A percentile compares a stretch with the other conserved stretches of the same genome.
These are phyloP conservation scores for Penicillium sp. DNA, from an alignment of 2,329 filamentous ascomycete species.

Conservation along the genomic window DNA sequence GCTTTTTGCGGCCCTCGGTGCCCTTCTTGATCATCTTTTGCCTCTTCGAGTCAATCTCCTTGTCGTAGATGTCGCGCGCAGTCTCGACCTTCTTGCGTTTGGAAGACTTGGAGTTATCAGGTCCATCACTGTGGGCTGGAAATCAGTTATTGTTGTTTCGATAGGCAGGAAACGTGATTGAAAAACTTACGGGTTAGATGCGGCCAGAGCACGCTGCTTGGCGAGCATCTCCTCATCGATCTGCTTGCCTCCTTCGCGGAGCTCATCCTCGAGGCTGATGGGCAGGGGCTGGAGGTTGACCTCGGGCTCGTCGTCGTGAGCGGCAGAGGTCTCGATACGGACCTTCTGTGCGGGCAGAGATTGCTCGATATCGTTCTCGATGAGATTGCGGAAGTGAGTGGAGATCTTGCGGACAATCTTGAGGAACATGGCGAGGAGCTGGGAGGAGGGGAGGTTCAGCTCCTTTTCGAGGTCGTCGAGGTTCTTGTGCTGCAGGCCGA, in stretches of 20 bases:
- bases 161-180: neutral
- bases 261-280: slow-evolving; percentile 72
- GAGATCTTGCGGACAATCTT: slow-evolving; percentile 91
- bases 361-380: slow-evolving; percentile 71
- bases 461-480: slow-evolving; percentile 79
- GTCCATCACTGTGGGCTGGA: slow-evolving; percentile 43
- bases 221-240: slow-evolving; percentile 68
- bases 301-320: slow-evolving; percentile 65
- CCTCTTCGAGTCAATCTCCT: slow-evolving; percentile 45
- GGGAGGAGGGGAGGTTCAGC: slow-evolving; percentile 68
- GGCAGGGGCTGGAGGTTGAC: slow-evolving; percentile 70
- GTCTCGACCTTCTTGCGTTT: slow-evolving; percentile 70
- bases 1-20: slow-evolving; percentile 39
- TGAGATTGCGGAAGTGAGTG: slow-evolving; percentile 70
- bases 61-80: slow-evolving; percentile 50
- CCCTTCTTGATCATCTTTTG: slow-evolving; percentile 48
- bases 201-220: slow-evolving; percentile 84
- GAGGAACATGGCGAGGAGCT: slow-evolving; percentile 94
- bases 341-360: slow-evolving; percentile 60
- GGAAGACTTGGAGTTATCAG: slow-evolving; percentile 62
- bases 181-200: slow-evolving; percentile 75
- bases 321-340: slow-evolving; percentile 45
- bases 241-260: slow-evolving; percentile 79
- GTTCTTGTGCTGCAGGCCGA: slow-evolving; percentile 87
- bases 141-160: slow-evolving; percentile 44